A percentile compares a stretch with the other conserved stretches of the same genome.
Conservation (phyloP, 2,329 filamentous ascomycete genomes). For the Conoideocrella luteorostrata region DNA sequence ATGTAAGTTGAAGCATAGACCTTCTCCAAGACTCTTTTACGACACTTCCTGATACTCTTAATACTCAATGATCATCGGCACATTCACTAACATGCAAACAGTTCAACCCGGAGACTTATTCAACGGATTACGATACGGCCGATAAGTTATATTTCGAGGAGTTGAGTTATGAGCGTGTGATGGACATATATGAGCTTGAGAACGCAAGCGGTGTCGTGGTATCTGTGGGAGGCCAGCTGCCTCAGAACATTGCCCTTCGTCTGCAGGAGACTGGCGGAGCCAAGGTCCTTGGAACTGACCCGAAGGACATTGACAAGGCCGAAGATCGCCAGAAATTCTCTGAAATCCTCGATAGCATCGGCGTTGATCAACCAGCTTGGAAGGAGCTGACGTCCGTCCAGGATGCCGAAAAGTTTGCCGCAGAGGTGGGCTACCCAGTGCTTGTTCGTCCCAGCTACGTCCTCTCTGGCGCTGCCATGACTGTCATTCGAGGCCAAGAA, state of each 20-base stretch:
- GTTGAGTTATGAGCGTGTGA: constrained; percentile 91
- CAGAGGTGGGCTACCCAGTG: constrained; percentile 84
- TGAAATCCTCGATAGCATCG: constrained; percentile 92
- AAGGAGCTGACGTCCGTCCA: constrained; percentile 89
- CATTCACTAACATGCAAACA: constrained; percentile 10
- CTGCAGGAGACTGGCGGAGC: constrained; percentile 88
- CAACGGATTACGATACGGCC: constrained; percentile 80
- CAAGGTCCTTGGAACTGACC: constrained; percentile 87
- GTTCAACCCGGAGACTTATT: constrained; percentile 75
- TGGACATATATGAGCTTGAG: constrained; percentile 98
- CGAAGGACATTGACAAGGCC: constrained; percentile 92
- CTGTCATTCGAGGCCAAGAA: constrained; percentile 79
- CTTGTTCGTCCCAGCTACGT: constrained; percentile 94
- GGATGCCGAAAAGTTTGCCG: constrained; percentile 81
- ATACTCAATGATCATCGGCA: neutral
- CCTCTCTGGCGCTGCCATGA: constrained; percentile 96
- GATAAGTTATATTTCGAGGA: constrained; percentile 97
- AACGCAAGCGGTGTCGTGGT: constrained; percentile 80
- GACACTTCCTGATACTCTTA: neutral
- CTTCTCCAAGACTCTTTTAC: neutral
- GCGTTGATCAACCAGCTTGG: constrained; percentile 95
- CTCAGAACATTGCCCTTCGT: constrained; percentile 93
- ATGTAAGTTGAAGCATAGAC: constrained; percentile 43
- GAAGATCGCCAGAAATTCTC: constrained; percentile 99
- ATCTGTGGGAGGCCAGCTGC: constrained; percentile 90